phyloP scores from a whole-genome alignment of 805 yeast species.

The Starmerella apis region DNA sequence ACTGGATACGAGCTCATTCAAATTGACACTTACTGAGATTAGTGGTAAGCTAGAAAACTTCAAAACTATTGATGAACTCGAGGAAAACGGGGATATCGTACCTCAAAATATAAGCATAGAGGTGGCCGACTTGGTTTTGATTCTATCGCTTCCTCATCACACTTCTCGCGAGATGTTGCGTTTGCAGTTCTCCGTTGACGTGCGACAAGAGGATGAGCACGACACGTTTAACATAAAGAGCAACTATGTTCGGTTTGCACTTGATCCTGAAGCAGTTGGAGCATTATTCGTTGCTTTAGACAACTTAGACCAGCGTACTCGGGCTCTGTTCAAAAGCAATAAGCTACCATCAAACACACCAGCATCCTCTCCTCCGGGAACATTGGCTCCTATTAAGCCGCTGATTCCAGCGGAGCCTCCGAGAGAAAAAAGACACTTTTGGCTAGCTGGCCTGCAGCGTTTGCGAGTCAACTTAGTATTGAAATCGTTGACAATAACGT shows the following conservation, averaged over 20 bases:
- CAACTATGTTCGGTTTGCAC: conserved; percentile 18
- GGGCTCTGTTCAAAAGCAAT: conserved; percentile 7
- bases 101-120: conserved; percentile 8
- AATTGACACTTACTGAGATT: conserved; percentile 8
- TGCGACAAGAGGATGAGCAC: conserved; percentile 8
- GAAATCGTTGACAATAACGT: conserved; percentile 60
- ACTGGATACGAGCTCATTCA: conserved; percentile 19
- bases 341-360: neutral
- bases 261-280: conserved; percentile 23
- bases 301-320: conserved; percentile 10
- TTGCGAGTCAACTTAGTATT: conserved; percentile 17
- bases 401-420: neutral
- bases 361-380: neutral
- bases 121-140: conserved; percentile 10
- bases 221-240: conserved; percentile 16
- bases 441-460: conserved; percentile 9
- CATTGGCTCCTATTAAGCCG: neutral
- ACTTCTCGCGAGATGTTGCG: conserved; percentile 14
- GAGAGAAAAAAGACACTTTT: neutral
- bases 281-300: conserved; percentile 19
- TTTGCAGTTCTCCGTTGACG: conserved; percentile 11
- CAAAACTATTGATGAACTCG: conserved; percentile 6
- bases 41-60: conserved; percentile 9
- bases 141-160: conserved; percentile 5
- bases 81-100: neutral